Conservation (phyloP, 2,329 filamentous ascomycete species). For the Escovopsis sp. region DNA sequence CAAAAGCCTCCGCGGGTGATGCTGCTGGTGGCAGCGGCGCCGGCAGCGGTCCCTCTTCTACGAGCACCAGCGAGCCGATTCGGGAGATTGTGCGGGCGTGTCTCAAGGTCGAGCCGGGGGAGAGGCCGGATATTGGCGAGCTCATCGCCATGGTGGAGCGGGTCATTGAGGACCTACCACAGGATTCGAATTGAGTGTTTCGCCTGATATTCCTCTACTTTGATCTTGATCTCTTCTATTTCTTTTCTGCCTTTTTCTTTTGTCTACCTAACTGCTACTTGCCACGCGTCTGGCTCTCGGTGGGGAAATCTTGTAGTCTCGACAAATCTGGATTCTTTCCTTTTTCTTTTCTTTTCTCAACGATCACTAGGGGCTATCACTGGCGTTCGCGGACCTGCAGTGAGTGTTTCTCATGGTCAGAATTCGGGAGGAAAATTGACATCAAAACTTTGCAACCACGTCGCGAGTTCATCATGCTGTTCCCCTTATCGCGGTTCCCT, state of each 20-base stretch:
- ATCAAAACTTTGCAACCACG: too few relatives aligned
- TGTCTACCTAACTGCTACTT: neutral
- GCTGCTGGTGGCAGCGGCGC: constrained; percentile 7
- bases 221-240: neutral
- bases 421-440: too few relatives aligned
- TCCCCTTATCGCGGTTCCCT: too few relatives aligned
- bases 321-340: too few relatives aligned
- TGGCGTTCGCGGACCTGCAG: too few relatives aligned
- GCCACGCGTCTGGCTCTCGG: too few relatives aligned
- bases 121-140: constrained; percentile 76
- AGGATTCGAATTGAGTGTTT: neutral
- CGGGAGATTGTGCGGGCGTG: constrained; percentile 80
- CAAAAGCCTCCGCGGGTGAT: constrained; percentile 11
- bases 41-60: constrained; percentile 11
- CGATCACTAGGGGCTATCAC: too few relatives aligned
- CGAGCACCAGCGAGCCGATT: constrained; percentile 63
- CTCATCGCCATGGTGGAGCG: constrained; percentile 64
- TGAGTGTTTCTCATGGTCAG: too few relatives aligned
- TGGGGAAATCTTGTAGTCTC: too few relatives aligned
- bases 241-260: too few relatives aligned
- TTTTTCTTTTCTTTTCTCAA: too few relatives aligned
- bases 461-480: too few relatives aligned
- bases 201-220: neutral
- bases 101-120: constrained; percentile 69
- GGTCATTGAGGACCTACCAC: constrained; percentile 51